Conservation (phyloP, 1,139 yeast species). For the Taiozyma onychis region DNA sequence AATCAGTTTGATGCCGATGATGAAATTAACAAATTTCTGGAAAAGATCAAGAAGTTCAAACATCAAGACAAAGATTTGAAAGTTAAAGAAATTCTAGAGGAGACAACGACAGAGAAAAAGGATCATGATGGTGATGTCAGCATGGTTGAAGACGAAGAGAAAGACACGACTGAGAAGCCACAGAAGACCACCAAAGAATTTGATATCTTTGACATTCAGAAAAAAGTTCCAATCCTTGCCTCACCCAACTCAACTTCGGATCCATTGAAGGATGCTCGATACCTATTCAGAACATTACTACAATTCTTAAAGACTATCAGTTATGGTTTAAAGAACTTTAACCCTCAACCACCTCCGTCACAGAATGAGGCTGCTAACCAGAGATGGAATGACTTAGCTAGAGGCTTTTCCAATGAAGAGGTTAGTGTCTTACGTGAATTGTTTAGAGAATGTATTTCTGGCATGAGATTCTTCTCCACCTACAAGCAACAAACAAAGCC, state of each 20-base stretch:
- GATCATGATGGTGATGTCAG: slow-evolving; percentile 27
- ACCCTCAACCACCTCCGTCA: slow-evolving; percentile 74
- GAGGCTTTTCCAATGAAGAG: slow-evolving; percentile 79
- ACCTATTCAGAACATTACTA: slow-evolving; percentile 82
- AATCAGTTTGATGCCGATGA: slow-evolving; percentile 19
- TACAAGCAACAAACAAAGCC: slow-evolving; percentile 31
- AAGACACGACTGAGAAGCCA: slow-evolving; percentile 1
- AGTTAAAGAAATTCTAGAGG: slow-evolving; percentile 7
- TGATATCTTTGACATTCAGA: slow-evolving; percentile 43
- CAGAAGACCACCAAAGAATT: slow-evolving; percentile 21
- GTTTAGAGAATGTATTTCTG: slow-evolving; percentile 80
- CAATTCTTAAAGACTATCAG: slow-evolving; percentile 87
- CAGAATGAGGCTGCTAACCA: slow-evolving; percentile 57
- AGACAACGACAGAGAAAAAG: slow-evolving; percentile 2
- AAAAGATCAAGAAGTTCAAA: slow-evolving; percentile 19
- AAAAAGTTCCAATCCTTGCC: slow-evolving; percentile 42
- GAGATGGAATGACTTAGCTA: slow-evolving; percentile 86
- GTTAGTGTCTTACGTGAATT: slow-evolving; percentile 68
- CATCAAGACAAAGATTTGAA: slow-evolving; percentile 5
- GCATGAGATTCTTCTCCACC: slow-evolving; percentile 68
- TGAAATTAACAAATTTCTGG: slow-evolving; percentile 19
- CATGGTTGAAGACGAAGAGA: slow-evolving; percentile 18
- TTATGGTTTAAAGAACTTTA: slow-evolving; percentile 84
- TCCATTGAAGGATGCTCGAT: slow-evolving; percentile 81
- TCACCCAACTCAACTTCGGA: slow-evolving; percentile 44